Percentiles rank a stretch among this genome's conserved stretches.
Conservation (phyloP, 331 rosid genomes). For the Quercus lobata region DNA sequence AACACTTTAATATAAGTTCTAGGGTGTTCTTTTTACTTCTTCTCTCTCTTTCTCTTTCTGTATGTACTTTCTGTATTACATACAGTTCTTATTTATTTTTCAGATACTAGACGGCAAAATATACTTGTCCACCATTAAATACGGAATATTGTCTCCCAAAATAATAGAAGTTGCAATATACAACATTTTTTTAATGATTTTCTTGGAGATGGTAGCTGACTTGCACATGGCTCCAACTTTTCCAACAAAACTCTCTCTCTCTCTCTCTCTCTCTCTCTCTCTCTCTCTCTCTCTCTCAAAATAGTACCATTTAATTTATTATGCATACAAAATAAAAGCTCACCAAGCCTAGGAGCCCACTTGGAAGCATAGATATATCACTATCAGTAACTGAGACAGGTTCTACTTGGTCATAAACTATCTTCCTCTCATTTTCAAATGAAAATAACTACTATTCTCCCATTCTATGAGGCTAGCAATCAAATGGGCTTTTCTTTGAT, state of each 20-base stretch:
- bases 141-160: constrained; percentile 31
- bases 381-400: background rate
- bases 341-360: too few relatives aligned
- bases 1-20: too few relatives aligned
- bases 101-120: background rate
- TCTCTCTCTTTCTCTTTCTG: too few relatives aligned
- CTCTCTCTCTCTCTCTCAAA: background rate
- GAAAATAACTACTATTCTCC: too few relatives aligned
- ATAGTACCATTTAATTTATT: too few relatives aligned
- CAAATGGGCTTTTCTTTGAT: too few relatives aligned
- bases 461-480: too few relatives aligned
- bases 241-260: background rate
- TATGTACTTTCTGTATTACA: too few relatives aligned
- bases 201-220: background rate
- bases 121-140: constrained; percentile 24
- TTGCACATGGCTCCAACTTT: background rate
- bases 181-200: background rate
- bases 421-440: background rate
- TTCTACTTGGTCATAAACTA: background rate
- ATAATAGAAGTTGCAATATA: background rate
- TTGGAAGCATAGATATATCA: too few relatives aligned
- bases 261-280: background rate
- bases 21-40: too few relatives aligned
- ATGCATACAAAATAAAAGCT: too few relatives aligned
- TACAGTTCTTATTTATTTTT: background rate